Evolutionary conservation across 139 green algal species (phyloP), one percentile per base, ranked within the genome.

Genomic region (Coccomyxa sp.): DNA sequence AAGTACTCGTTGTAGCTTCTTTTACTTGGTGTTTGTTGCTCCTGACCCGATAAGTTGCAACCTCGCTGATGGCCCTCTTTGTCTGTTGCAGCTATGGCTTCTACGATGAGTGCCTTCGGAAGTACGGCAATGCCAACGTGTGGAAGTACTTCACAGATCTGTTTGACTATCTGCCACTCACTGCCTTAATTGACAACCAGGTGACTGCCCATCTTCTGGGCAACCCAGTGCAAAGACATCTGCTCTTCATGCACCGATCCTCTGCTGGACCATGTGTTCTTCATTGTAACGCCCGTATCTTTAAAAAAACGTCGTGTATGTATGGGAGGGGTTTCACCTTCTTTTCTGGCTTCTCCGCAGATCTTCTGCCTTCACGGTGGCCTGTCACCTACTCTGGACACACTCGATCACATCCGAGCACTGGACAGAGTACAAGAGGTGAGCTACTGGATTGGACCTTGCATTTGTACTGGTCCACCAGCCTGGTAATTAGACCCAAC

Each of bases 61-160:
- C 27, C 66, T 30, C 21, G 66, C 66, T 74, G 66, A 23, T 74
- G 66, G 23, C 66, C 66, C 66, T 74, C 21, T 23, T 27, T 74
- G 66, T 3, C 63, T 74, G 66, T 23, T 27, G 71, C 91, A 96
- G 92, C 57, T 98, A 98, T 84, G 97, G 97, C 32, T 99, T 99
- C 88, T 99, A 99, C 82, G 97, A 99, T 87, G 97, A 99, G 91
- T 99, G 97, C 92, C 88, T 99, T 75, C 90, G 97, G 21, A 99
- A 99, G 87, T 99, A 99, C 83, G 97, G 97, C 82, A 98, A 93
- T 81, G 93, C 97, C 14, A 97, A 98, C 28, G 95, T 99, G 38
- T 99, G 97, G 97, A 97, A 97, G 87, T 93, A 90, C 84, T 99
- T 99, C 87, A 99, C 97, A 16, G 97, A 99, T 88, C 86, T 99